Evolutionary conservation across 345 rosid genomes (phyloP).

Genomic region (Acer campestre): DNA sequence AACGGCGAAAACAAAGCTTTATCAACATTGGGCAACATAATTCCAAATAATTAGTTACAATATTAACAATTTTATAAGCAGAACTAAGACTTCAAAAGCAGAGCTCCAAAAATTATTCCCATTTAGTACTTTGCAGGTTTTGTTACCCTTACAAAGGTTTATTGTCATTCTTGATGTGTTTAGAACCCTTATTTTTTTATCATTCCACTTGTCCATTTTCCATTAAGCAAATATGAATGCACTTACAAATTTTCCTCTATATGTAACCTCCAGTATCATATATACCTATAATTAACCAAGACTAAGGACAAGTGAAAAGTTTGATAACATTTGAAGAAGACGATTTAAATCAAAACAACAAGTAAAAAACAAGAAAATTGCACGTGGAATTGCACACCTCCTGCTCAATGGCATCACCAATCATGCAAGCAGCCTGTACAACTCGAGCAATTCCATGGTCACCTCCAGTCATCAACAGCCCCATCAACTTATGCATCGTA

Average conservation of each 20-base stretch:
- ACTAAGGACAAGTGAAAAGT: background rate
- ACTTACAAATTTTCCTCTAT: background rate
- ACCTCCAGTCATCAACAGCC: conserved; percentile 75
- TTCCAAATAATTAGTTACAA: background rate
- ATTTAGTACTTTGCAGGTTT: background rate
- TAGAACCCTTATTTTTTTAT: background rate
- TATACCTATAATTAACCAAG: background rate
- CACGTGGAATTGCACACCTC: conserved; percentile 56
- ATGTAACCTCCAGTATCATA: background rate
- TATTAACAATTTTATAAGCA: too few species aligned
- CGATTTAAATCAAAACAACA: conserved; percentile 1
- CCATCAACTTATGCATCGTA: conserved; percentile 90
- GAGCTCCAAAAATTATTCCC: too few species aligned
- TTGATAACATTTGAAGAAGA: conserved; percentile 3
- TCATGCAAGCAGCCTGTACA: conserved; percentile 66
- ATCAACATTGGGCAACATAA: background rate
- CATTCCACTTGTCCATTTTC: background rate
- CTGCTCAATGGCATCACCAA: conserved; percentile 95
- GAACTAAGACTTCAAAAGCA: too few species aligned
- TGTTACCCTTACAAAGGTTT: too few species aligned
- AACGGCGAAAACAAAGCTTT: background rate
- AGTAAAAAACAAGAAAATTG: conserved; percentile 17
- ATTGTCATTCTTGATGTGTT: background rate
- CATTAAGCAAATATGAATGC: background rate
- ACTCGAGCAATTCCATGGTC: conserved; percentile 74